Conservation (phyloP, 2,329 filamentous ascomycete genomes). For the Fusarium vanettenii region DNA sequence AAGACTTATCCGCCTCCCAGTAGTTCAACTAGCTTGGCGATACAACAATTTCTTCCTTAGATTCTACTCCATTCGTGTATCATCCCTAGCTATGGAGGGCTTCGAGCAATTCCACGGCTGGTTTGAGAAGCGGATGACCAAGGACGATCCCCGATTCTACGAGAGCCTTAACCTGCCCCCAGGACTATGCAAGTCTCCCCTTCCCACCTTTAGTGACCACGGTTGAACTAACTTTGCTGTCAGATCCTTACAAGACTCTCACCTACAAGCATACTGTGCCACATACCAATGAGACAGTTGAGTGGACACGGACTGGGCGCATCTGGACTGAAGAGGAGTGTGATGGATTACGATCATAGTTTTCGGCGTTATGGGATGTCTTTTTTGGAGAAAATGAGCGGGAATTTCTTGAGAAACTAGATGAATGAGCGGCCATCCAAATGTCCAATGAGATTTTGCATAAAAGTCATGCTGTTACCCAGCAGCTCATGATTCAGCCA, state of each 20-base stretch:
- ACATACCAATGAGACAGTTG: not conserved
- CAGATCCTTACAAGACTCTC: not conserved
- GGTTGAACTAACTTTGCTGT: not conserved
- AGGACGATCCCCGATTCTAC: not conserved
- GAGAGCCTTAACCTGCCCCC: not conserved
- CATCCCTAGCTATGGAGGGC: not conserved
- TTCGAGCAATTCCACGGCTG: not conserved
- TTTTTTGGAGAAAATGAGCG: not conserved
- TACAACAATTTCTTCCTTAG: not conserved
- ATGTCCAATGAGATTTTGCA: too few species aligned
- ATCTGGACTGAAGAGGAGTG: not conserved
- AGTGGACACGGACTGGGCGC: not conserved
- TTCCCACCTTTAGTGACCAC: rapidly evolving
- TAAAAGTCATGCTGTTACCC: not conserved
- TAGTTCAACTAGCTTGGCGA: not conserved
- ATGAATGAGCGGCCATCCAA: not conserved
- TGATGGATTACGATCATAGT: not conserved
- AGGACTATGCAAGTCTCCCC: not conserved
- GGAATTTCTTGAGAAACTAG: not conserved
- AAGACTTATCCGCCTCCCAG: not conserved
- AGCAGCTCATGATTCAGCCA: too few species aligned
- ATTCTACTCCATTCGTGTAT: not conserved
- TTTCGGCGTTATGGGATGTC: not conserved
- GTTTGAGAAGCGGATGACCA: not conserved
- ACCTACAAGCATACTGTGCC: not conserved